Evolutionary conservation across 345 rosid genomes (phyloP), one percentile per base, ranked within the genome.

Genomic region (Carallia brachiata): DNA sequence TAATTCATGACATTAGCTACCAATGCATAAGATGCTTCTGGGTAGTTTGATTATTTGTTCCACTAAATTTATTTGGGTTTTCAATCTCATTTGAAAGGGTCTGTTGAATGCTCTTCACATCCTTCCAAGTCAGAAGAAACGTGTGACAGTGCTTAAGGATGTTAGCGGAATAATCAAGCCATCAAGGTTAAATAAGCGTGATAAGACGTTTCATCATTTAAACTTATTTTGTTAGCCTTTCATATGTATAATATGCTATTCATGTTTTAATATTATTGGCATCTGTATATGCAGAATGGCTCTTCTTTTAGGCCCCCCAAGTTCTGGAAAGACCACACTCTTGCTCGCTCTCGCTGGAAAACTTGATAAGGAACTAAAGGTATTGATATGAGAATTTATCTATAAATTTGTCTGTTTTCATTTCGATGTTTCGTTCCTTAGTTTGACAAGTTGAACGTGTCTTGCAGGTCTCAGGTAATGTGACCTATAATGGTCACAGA

Each of bases 271-370:
- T 58, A 53, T 54, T 52, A 66, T 36, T 48, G 12, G 31, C 28
- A 30, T 52, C n/a, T 70, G n/a, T 6, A 40, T 62, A 32, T 63
- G 65, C 71, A 91, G 96, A 69, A 78, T 87, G 89, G 79, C 96
- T 56, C 62, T 92, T 83, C 93, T 92, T 39, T 74, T 92, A 80
- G 97, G 97, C 59, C 97, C 97, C 69, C 96, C 96, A 53, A 74
- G 88, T 69, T 88, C 97, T 40, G 97, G 97, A 7, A 92, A 92
- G 80, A 92, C 96, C 5, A 85, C 93, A 0, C 90, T 91, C 2
- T 52, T 91, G 76, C 78, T 89, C 79, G 92, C 96, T 60, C 78
- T 91, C 73, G 92, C 93, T 18, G 93, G 92, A 63, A 89, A 84
- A 82, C 97, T 91, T 69, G 91, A 84, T 76, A 47, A 70, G 1